Evolutionary conservation across 345 rosid genomes (phyloP).

Genomic region (Melaleuca quinquenervia): DNA sequence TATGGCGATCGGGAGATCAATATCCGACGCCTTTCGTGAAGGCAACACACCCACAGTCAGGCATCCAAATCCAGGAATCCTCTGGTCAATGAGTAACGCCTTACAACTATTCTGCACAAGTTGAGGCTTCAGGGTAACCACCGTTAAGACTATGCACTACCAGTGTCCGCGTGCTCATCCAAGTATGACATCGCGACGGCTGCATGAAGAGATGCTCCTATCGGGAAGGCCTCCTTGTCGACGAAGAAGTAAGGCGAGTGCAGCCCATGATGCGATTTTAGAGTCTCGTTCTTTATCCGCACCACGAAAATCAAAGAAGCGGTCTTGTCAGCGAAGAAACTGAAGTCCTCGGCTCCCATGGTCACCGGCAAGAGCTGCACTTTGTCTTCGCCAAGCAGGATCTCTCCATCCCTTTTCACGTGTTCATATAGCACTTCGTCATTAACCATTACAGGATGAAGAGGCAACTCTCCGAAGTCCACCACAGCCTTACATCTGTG

Average conservation of each 20-base stretch:
- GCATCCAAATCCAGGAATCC: neutral
- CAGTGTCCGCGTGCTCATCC: neutral
- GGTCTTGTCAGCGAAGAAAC: conserved; percentile 52
- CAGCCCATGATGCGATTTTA: conserved; percentile 32
- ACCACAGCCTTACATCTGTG: conserved; percentile 42
- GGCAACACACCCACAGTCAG: neutral
- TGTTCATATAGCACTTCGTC: conserved; percentile 42
- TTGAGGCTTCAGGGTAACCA: neutral
- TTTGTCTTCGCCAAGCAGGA: conserved; percentile 39
- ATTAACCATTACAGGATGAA: conserved; percentile 49
- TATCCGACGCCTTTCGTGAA: neutral
- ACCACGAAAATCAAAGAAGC: conserved; percentile 43
- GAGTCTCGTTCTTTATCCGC: conserved; percentile 41
- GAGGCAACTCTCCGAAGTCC: conserved; percentile 36
- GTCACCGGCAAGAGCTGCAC: conserved; percentile 39
- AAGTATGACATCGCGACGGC: conserved; percentile 52
- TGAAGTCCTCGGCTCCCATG: conserved; percentile 67
- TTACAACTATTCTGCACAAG: neutral
- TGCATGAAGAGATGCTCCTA: conserved; percentile 63
- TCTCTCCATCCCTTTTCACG: conserved; percentile 37
- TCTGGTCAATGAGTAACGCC: neutral
- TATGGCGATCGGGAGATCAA: neutral
- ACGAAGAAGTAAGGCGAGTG: conserved; percentile 56
- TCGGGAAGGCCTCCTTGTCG: conserved; percentile 52
- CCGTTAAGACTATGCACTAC: neutral